Percentiles rank a stretch among this genome's conserved stretches.
phyloP scores from a whole-genome alignment of 2,329 filamentous ascomycete species.

The Leptographium radiaticola region DNA sequence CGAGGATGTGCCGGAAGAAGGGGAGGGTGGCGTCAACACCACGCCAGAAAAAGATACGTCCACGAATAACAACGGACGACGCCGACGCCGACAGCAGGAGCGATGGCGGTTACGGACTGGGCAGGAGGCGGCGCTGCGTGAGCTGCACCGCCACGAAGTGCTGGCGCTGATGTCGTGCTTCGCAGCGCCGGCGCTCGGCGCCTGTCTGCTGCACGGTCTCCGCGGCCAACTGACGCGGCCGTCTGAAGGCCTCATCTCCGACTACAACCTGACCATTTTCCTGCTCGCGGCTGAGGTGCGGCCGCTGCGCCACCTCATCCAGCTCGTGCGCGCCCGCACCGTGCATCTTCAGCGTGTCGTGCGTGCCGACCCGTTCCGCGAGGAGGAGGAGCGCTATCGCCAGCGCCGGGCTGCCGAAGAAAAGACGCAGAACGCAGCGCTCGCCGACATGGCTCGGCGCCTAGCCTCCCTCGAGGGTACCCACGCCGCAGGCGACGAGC shows the following conservation, averaged over 20 bases:
- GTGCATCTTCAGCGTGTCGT: conserved; percentile 70
- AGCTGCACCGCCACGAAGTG: conserved; percentile 64
- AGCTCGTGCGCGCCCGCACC: conserved; percentile 65
- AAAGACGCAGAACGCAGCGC: conserved; percentile 18
- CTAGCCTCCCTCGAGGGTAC: conserved; percentile 62
- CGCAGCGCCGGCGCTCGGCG: conserved; percentile 61
- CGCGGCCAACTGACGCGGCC: conserved; percentile 68
- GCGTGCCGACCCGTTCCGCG: conserved; percentile 32
- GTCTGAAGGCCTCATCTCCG: conserved; percentile 76
- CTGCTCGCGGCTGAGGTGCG: conserved; percentile 75
- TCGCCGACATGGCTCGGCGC: conserved; percentile 48
- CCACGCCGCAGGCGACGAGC: conserved; percentile 7
- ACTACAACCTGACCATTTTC: conserved; percentile 89
- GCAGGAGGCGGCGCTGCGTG: conserved; percentile 32
- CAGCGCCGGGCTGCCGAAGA: conserved; percentile 15
- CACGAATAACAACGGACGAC: not conserved
- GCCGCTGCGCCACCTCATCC: conserved; percentile 69
- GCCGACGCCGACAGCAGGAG: conserved; percentile 11
- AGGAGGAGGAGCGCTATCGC: conserved; percentile 9
- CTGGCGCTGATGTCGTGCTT: conserved; percentile 69
- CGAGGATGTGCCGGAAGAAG: conserved; percentile 32
- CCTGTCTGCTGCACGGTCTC: conserved; percentile 72
- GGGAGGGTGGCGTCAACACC: conserved; percentile 16
- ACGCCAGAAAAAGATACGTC: not conserved
- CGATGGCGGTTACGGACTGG: conserved; percentile 8